These are phyloP conservation scores for Pseudoscleropodium purum DNA, from an alignment of 225 moss, liverwort and hornwort genomes.

Conservation along the genomic window DNA sequence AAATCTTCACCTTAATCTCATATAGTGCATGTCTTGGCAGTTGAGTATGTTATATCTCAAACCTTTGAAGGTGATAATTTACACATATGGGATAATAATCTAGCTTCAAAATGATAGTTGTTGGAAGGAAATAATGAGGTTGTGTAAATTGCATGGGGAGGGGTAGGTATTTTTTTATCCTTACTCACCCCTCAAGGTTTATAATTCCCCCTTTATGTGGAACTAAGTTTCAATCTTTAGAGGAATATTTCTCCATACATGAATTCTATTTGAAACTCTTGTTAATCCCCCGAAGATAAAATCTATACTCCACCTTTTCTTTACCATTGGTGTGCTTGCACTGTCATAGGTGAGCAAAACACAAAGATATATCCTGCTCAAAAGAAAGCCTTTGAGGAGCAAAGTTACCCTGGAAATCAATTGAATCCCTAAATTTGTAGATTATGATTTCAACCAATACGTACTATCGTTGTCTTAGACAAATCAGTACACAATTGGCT, in stretches of 20 bases:
- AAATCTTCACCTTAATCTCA: neutral
- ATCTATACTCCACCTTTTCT: neutral
- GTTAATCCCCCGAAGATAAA: neutral
- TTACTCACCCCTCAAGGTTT: neutral
- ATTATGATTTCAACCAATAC: neutral
- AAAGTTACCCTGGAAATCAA: neutral
- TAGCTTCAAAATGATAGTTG: neutral
- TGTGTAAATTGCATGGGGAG: accelerated
- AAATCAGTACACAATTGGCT: too few species aligned
- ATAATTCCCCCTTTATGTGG: too few species aligned
- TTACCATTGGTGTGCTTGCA: neutral
- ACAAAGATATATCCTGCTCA: neutral
- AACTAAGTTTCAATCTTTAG: neutral
- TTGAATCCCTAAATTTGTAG: neutral
- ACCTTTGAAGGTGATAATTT: neutral
- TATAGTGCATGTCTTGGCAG: neutral
- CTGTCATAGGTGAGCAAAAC: neutral
- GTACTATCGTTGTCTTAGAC: neutral
- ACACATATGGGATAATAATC: too few species aligned
- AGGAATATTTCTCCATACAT: neutral
- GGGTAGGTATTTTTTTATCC: accelerated
- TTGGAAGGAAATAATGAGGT: neutral
- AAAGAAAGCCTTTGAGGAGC: neutral
- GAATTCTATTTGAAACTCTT: neutral
- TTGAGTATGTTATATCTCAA: neutral